phyloP scores from a whole-genome alignment of 768 basidiomycete species.

The Boletus rubropictus region DNA sequence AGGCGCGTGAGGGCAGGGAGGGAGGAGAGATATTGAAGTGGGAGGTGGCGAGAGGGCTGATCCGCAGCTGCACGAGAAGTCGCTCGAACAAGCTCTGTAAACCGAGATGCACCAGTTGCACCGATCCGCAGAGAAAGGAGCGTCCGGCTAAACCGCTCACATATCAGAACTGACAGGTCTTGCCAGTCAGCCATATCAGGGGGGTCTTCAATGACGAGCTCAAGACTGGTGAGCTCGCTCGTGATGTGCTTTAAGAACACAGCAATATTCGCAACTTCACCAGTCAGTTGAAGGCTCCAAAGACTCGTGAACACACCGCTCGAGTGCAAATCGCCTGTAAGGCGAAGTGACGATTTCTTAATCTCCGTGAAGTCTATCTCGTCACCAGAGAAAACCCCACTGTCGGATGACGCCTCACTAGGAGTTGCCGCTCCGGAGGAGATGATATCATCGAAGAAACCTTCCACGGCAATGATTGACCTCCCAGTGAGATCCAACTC shows the following conservation, averaged over 20 bases:
- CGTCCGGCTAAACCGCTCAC: conserved; percentile 54
- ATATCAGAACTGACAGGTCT: conserved; percentile 58
- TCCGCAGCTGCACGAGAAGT: conserved; percentile 55
- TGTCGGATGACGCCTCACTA: conserved; percentile 65
- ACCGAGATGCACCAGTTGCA: conserved; percentile 68
- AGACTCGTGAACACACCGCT: conserved; percentile 54
- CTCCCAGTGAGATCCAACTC: conserved; percentile 69
- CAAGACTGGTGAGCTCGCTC: conserved; percentile 59
- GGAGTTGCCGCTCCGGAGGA: conserved; percentile 70
- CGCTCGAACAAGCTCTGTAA: conserved; percentile 75
- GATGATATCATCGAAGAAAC: conserved; percentile 69
- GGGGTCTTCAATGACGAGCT: conserved; percentile 75
- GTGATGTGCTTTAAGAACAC: conserved; percentile 68
- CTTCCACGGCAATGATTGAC: conserved; percentile 65
- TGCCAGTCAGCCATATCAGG: conserved; percentile 72
- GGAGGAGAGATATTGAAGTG: conserved; percentile 51
- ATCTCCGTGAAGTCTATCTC: conserved; percentile 74
- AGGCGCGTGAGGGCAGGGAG: conserved; percentile 56
- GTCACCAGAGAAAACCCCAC: conserved; percentile 72
- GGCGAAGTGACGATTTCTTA: conserved; percentile 60
- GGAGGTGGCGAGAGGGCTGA: conserved; percentile 52
- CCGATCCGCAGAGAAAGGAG: conserved; percentile 57
- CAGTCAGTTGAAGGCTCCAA: conserved; percentile 59
- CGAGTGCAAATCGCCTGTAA: conserved; percentile 55
- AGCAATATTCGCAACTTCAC: conserved; percentile 62